Base-by-base conservation (phyloP, 2,329 filamentous ascomycete genomes). In the Cladophialophora immunda region DNA sequence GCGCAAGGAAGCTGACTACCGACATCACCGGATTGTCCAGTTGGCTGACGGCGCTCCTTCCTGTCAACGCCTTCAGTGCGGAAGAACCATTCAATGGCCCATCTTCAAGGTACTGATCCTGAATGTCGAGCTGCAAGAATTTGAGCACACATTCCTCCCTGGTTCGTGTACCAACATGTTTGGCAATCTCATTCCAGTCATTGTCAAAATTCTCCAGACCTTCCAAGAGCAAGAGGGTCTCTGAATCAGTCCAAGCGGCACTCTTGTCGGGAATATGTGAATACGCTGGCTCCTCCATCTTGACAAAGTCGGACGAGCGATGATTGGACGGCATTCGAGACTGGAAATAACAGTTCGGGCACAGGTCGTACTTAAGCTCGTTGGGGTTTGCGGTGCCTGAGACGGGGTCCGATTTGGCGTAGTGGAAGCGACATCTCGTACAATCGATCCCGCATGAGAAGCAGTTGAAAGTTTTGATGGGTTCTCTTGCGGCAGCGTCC, bases 11-110 rank as follows among this genome's bases (percentile, higher is more conserved):
- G 62, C 92, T 92, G 73, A 99, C 92, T 2, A 98, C 95, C 22
- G 94, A 97, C 87, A 99, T 90, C 70, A 99, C 92, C 0, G 96
- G 94, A 78, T 98, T 99, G 75, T 99, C 95, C 15, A 92, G 90
- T 76, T 97, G 92, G 77, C 88, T 94, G 78, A 98, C 95, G 0
- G 95, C 95, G 54, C 97, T 85, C 68, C 93, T 89, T 8, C 94
- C 94, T 67, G 90, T 87, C 59, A 92, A 86, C 64, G 88, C 86
- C 36, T 91, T 90, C 83, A 91, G 83, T 64, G 87, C 83, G 63
- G 92, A 82, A 7, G 88, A 86, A 81, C 86, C 11, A 84, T 85
- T 56, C 52, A 82, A 79, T 7, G 86, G 84, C 74, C 94, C 90
- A 7, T 92, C 89, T 74, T 98, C 94, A 9, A 97, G 84, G 76